These are phyloP conservation scores for Podila clonocystis DNA, from an alignment of 192 early-diverging fungal genomes.

Conservation along the genomic window DNA sequence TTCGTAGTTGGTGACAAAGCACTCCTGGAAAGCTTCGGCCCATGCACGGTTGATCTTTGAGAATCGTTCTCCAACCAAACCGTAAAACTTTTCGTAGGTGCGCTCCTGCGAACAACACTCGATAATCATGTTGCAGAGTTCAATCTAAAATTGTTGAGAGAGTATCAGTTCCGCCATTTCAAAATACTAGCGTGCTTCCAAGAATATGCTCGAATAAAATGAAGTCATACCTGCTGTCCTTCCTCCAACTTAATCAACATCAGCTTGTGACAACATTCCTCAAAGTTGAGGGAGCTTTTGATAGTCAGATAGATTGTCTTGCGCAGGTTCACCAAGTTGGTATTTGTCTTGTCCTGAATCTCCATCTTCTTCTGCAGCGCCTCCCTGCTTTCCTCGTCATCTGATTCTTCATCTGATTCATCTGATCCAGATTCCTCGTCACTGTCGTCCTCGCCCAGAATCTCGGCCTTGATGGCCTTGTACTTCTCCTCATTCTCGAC, in stretches of 20 bases:
- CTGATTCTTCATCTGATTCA: conserved; percentile 63
- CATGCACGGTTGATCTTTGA: conserved; percentile 85
- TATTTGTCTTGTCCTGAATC: conserved; percentile 92
- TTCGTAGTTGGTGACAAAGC: conserved; percentile 87
- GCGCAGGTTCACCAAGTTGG: conserved; percentile 87
- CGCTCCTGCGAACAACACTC: conserved; percentile 97
- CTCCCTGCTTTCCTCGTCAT: conserved; percentile 55
- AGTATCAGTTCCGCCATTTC: no score
- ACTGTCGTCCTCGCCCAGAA: conserved; percentile 82
- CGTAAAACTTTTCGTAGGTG: conserved; percentile 94
- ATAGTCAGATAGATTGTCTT: conserved; percentile 96
- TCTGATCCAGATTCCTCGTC: conserved; percentile 62
- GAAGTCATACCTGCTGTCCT: conserved; percentile 74
- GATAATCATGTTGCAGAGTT: conserved; percentile 96
- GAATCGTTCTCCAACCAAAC: conserved; percentile 93
- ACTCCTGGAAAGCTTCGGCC: conserved; percentile 79
- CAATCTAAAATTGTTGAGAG: conserved; percentile 59
- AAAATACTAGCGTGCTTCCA: not conserved
- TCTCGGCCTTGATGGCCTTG: conserved; percentile 79
- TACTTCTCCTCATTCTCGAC: conserved; percentile 88
- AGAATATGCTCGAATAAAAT: not conserved
- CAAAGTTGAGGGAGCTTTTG: conserved; percentile 95
- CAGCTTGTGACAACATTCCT: conserved; percentile 96
- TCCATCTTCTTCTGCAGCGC: conserved; percentile 61
- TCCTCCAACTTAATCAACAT: conserved; percentile 85